phyloP scores from a whole-genome alignment of 2,329 filamentous ascomycete species.

The Diplodia corticola region DNA sequence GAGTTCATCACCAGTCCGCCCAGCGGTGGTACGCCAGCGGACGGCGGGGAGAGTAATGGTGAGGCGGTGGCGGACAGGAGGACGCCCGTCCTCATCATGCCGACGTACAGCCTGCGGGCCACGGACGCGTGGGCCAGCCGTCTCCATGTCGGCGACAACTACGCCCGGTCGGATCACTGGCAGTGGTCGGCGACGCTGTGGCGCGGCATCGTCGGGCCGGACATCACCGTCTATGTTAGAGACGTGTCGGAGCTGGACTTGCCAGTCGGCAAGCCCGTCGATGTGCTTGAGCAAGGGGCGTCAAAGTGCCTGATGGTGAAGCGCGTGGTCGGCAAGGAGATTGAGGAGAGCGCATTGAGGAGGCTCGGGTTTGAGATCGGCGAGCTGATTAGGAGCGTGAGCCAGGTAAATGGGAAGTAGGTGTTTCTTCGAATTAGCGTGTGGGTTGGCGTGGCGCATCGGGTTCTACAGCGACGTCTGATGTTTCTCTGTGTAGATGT shows the following conservation, averaged over 20 bases:
- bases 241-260: slow-evolving; percentile 31
- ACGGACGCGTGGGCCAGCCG: slow-evolving; percentile 73
- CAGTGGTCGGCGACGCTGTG: slow-evolving; percentile 95
- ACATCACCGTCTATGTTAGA: slow-evolving; percentile 71
- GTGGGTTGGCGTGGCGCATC: neutral
- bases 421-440: neutral
- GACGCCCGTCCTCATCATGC: slow-evolving; percentile 73
- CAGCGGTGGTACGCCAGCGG: neutral
- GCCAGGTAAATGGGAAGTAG: neutral
- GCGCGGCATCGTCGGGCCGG: slow-evolving; percentile 80
- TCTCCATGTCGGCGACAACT: slow-evolving; percentile 74
- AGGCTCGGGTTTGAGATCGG: slow-evolving; percentile 83
- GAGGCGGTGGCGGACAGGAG: neutral
- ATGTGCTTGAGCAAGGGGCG: slow-evolving; percentile 43
- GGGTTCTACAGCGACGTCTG: neutral
- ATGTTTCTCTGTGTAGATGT: neutral
- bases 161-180: slow-evolving; percentile 88
- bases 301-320: slow-evolving; percentile 43
- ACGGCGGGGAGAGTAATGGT: neutral
- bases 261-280: slow-evolving; percentile 35
- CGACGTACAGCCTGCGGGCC: slow-evolving; percentile 76
- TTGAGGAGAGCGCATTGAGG: slow-evolving; percentile 59
- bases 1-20: slow-evolving; percentile 49
- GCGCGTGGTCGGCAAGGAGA: slow-evolving; percentile 33
- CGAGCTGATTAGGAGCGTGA: slow-evolving; percentile 64